phyloP scores from a whole-genome alignment of 306 rosid genomes.

The Erythrophleum fordii region DNA sequence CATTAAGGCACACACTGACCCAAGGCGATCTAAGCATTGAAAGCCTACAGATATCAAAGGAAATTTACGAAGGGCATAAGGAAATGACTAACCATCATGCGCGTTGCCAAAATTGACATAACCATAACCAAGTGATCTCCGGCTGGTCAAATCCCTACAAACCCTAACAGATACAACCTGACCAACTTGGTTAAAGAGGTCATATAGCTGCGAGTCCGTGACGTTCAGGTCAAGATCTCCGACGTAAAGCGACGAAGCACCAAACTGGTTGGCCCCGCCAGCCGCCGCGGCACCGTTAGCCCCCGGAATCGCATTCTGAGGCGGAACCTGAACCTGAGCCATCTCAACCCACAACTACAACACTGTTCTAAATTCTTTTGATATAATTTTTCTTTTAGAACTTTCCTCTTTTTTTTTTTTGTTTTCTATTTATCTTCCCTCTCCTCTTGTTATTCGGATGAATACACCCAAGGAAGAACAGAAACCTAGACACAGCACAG shows the following conservation, averaged over 20 bases:
- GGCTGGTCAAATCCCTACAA: constrained; percentile 84
- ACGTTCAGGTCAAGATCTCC: constrained; percentile 91
- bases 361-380: not conserved
- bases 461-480: constrained; percentile 58
- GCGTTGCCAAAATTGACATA: constrained; percentile 89
- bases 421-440: constrained; percentile 68
- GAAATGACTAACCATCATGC: constrained; percentile 70
- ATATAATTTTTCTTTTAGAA: not conserved
- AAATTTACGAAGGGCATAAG: not conserved
- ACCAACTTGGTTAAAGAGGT: constrained; percentile 83
- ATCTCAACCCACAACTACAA: constrained; percentile 44
- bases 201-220: constrained; percentile 93
- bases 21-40: not conserved
- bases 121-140: constrained; percentile 95
- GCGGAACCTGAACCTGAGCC: constrained; percentile 89
- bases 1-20: not conserved
- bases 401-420: not conserved
- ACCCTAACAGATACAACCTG: constrained; percentile 98
- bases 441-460: constrained; percentile 83
- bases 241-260: constrained; percentile 85
- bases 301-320: constrained; percentile 71
- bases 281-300: constrained; percentile 52
- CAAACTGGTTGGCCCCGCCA: constrained; percentile 65
- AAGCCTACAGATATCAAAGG: not conserved
- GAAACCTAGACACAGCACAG: constrained; percentile 28